A percentile compares a stretch with the other conserved stretches of the same genome.
Conservation (phyloP, 768 basidiomycete species). For the Podaxis sp. region DNA sequence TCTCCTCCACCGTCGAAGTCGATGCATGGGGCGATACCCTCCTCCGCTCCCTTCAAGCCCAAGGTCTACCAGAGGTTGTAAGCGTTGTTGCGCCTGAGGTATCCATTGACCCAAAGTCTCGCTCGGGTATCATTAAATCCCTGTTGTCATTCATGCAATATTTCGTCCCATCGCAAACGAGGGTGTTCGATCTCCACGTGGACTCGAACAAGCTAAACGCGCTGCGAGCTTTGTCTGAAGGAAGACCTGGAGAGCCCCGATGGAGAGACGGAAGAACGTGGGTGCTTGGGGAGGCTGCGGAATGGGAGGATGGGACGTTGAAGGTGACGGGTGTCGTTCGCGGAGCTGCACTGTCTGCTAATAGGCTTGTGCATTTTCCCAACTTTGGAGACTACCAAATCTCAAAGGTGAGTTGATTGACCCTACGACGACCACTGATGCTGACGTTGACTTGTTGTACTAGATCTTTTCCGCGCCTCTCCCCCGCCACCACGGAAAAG, state of each 20-base stretch:
- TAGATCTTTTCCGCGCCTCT: constrained; percentile 71
- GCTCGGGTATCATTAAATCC: constrained; percentile 72
- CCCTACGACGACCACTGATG: neutral
- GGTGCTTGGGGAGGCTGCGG: constrained; percentile 60
- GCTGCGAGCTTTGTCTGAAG: constrained; percentile 77
- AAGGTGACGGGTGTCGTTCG: constrained; percentile 81
- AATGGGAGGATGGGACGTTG: constrained; percentile 60
- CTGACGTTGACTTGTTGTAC: neutral
- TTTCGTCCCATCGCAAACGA: constrained; percentile 80
- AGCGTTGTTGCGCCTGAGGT: constrained; percentile 62
- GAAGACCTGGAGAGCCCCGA: constrained; percentile 70
- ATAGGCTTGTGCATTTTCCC: constrained; percentile 84
- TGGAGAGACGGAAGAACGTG: constrained; percentile 83
- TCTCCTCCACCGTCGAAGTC: constrained; percentile 83
- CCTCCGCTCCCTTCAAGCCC: constrained; percentile 82
- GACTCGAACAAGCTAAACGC: constrained; percentile 67
- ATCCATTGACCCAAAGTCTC: constrained; percentile 55
- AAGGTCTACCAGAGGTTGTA: constrained; percentile 83
- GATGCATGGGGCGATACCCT: constrained; percentile 82
- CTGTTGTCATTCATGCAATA: constrained; percentile 92
- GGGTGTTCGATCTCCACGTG: constrained; percentile 68
- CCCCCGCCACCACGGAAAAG: constrained; percentile 32
- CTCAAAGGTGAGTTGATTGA: constrained; percentile 49
- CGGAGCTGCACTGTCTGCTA: constrained; percentile 73
- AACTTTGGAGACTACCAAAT: constrained; percentile 87